Percentiles rank a stretch among this genome's conserved stretches.
Evolutionary conservation across 805 yeast genomes (phyloP).

Genomic region (Kregervanrija delftensis): DNA sequence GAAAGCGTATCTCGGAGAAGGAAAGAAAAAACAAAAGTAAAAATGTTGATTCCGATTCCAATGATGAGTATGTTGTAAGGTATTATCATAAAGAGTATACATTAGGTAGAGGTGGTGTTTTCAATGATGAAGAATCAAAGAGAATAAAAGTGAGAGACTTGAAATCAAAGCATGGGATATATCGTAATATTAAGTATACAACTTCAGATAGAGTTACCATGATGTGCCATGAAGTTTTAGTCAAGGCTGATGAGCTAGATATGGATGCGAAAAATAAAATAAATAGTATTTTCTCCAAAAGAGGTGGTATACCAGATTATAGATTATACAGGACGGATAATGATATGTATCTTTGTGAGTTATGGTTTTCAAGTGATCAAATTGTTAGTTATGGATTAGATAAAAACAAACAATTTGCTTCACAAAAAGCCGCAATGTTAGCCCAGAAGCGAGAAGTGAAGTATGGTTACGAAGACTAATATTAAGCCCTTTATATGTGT

Average conservation of each 20-base stretch:
- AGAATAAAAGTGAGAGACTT: constrained; percentile 2
- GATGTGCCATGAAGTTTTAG: constrained; percentile 11
- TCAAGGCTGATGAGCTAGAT: constrained; percentile 5
- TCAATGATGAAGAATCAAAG: constrained; percentile 5
- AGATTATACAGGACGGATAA: constrained; percentile 3
- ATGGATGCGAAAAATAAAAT: constrained; percentile 12
- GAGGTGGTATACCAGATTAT: constrained; percentile 9
- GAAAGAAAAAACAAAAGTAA: neutral
- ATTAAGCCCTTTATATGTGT: neutral
- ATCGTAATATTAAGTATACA: constrained; percentile 4
- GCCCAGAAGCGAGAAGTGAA: constrained; percentile 11
- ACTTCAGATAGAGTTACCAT: neutral
- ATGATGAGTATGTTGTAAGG: too few relatives aligned
- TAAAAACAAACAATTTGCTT: constrained; percentile 7
- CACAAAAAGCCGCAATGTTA: constrained; percentile 16
- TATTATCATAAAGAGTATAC: constrained; percentile 7
- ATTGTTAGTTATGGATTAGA: constrained; percentile 14
- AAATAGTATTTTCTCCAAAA: constrained; percentile 8
- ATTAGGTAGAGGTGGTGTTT: constrained; percentile 13
- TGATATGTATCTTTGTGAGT: constrained; percentile 9
- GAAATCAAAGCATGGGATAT: constrained; percentile 7
- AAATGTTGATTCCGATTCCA: too few relatives aligned
- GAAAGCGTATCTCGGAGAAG: neutral
- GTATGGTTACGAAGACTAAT: constrained; percentile 5
- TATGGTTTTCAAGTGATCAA: constrained; percentile 9